Conservation (phyloP, 2,329 filamentous ascomycete species). For the Pseudogymnoascus verrucosus region DNA sequence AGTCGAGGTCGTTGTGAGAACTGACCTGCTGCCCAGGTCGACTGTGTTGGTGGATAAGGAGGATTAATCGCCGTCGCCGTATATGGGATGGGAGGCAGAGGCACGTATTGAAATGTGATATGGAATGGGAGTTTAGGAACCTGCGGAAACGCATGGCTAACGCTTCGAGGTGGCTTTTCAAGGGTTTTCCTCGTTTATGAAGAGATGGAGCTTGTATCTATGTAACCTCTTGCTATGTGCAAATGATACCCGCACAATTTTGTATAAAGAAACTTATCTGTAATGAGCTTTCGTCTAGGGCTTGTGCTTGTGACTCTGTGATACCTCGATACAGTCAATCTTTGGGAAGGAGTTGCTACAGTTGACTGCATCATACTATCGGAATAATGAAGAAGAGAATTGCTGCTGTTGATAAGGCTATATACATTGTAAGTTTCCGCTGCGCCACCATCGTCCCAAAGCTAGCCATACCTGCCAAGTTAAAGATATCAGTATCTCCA, state of each 20-base stretch:
- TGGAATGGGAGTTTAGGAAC: conserved; percentile 2
- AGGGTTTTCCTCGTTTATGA: conserved; percentile 1
- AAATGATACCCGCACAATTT: conserved; percentile 1
- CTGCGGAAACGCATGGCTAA: not conserved
- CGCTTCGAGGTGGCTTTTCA: not conserved
- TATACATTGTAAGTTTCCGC: not conserved
- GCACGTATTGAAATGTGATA: not conserved
- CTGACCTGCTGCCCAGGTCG: not conserved
- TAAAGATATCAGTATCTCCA: not conserved
- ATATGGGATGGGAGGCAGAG: not conserved
- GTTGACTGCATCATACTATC: not conserved
- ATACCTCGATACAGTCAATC: not conserved
- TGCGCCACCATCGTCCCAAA: not conserved
- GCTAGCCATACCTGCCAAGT: not conserved
- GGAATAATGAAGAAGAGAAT: too few relatives aligned
- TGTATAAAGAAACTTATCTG: not conserved
- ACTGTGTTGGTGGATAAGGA: not conserved
- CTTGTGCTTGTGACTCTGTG: not conserved
- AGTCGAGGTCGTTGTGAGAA: not conserved
- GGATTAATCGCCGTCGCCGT: not conserved
- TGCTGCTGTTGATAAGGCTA: not conserved
- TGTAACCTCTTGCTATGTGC: conserved; percentile 4
- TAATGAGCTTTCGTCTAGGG: not conserved
- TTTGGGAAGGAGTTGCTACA: not conserved
- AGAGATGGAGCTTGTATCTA: not conserved